A percentile compares a stretch with the other conserved stretches of the same genome.
phyloP scores from a whole-genome alignment of 2,329 filamentous ascomycete species.

The Chaetomiaceae sp. region DNA sequence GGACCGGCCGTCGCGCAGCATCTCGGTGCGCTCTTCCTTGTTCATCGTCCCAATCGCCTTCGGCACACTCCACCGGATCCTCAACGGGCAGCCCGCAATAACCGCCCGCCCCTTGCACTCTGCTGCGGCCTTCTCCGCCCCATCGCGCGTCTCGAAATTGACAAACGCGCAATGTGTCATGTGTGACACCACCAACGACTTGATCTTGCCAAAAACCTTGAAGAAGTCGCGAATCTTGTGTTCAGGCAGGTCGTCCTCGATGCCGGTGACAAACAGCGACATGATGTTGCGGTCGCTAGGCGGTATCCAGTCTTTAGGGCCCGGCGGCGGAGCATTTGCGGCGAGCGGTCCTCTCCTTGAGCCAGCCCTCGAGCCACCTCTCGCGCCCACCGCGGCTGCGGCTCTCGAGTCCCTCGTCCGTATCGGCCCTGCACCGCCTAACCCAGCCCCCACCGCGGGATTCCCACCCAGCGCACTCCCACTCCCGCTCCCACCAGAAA shows the following conservation, averaged over 20 bases:
- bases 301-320: constrained; percentile 78
- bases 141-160: constrained; percentile 82
- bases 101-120: constrained; percentile 84
- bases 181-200: constrained; percentile 91
- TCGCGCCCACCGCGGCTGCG: constrained; percentile 46
- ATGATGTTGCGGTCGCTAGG: constrained; percentile 82
- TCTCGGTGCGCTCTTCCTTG: constrained; percentile 73
- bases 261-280: constrained; percentile 88
- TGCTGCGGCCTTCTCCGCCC: constrained; percentile 79
- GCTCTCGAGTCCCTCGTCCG: constrained; percentile 65
- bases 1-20: constrained; percentile 71
- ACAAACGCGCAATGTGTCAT: constrained; percentile 96
- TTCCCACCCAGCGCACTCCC: too few relatives aligned
- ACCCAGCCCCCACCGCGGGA: constrained; percentile 50
- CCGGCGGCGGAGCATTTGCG: constrained; percentile 67
- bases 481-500: constrained; percentile 33
- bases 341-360: constrained; percentile 58
- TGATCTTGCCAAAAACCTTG: constrained; percentile 79
- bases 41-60: constrained; percentile 91
- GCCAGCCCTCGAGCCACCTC: constrained; percentile 41
- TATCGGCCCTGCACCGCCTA: constrained; percentile 69
- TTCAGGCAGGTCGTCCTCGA: constrained; percentile 94
- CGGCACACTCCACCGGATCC: constrained; percentile 89
- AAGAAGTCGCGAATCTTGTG: constrained; percentile 89
- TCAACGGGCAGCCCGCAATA: constrained; percentile 83